Base-by-base conservation (phyloP, 2,329 filamentous ascomycete species). In the Lasiodiplodia theobromae region DNA sequence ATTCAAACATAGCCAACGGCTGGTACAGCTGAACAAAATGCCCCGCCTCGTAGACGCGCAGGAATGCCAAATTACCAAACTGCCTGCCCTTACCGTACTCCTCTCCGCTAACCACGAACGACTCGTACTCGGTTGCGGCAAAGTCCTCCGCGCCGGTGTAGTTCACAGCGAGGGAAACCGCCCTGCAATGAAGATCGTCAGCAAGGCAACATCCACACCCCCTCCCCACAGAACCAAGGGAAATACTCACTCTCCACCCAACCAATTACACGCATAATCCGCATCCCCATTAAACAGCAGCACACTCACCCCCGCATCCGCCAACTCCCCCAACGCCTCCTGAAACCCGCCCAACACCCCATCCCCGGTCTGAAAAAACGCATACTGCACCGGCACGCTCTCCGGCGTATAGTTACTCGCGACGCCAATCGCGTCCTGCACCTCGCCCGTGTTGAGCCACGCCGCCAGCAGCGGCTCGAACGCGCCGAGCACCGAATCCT, bases 51-150 rank as follows among this genome's bases (percentile, higher is more conserved):
- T 85, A 87, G 65, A 87, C 79, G n/a, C 84, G 76, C 12, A 80
- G 79, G 72, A 86, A 86, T 57, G 80, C 83, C 44, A 87, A 80
- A 69, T 94, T 94, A 6, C 90, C 92, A 72, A 88, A 92, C 77
- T 96, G 92, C 8, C 92, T 86, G 0, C 92, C 91, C 69, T 88
- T 86, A 31, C 92, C 93, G 28, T 83, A 83, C 51, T 84, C 79
- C 37, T 82, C 47, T 63, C 87, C 91, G 75, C 89, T 87, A 77
- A 91, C 90, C 16, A 86, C 82, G 73, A 92, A 91, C 73, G 92
- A 91, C 47, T 91, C 88, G 78, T 95, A 96, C 0, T 91, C 92
- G 0, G 92, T 88, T 0, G 82, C 79, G 2, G 84, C 80, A 77
- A 95, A 96, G 2, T 77, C 73, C 5, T 81, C 23, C 4, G 64